phyloP scores from a whole-genome alignment of 805 yeast species.

The Candida oleophila region DNA sequence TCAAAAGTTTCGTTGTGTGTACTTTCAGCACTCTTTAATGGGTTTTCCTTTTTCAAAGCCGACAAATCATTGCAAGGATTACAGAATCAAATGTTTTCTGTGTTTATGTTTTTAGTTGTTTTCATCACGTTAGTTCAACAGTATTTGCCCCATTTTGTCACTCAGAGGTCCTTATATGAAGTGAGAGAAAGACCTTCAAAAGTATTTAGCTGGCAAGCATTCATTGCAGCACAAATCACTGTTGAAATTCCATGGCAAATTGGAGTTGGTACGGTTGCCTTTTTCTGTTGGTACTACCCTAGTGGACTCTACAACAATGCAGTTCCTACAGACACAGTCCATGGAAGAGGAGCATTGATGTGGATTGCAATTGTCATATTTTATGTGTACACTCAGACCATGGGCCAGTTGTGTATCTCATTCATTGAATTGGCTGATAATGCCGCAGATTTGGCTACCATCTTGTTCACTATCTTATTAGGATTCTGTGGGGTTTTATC shows the following conservation, averaged over 20 bases:
- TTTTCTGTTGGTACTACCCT: slow-evolving; percentile 52
- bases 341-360: slow-evolving; percentile 58
- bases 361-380: slow-evolving; percentile 44
- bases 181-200: slow-evolving; percentile 73
- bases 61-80: slow-evolving; percentile 28
- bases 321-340: slow-evolving; percentile 18
- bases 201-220: slow-evolving; percentile 66
- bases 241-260: slow-evolving; percentile 69
- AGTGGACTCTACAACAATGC: slow-evolving; percentile 26
- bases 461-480: slow-evolving; percentile 61
- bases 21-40: slow-evolving; percentile 57
- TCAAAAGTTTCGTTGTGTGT: slow-evolving; percentile 46
- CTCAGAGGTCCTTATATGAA: slow-evolving; percentile 66
- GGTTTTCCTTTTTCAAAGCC: slow-evolving; percentile 64
- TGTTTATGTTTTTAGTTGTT: slow-evolving; percentile 64
- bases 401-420: slow-evolving; percentile 60
- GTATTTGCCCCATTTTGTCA: slow-evolving; percentile 52
- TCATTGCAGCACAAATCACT: slow-evolving; percentile 58
- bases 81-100: slow-evolving; percentile 70
- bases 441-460: slow-evolving; percentile 59
- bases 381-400: slow-evolving; percentile 54
- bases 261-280: slow-evolving; percentile 64
- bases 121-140: slow-evolving; percentile 61
- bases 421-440: slow-evolving; percentile 58
- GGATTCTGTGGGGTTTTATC: slow-evolving; percentile 79